A percentile compares a stretch with the other conserved stretches of the same genome.
Conservation (phyloP, 1,284 basidiomycete genomes). For the Cerioporus squamosus region DNA sequence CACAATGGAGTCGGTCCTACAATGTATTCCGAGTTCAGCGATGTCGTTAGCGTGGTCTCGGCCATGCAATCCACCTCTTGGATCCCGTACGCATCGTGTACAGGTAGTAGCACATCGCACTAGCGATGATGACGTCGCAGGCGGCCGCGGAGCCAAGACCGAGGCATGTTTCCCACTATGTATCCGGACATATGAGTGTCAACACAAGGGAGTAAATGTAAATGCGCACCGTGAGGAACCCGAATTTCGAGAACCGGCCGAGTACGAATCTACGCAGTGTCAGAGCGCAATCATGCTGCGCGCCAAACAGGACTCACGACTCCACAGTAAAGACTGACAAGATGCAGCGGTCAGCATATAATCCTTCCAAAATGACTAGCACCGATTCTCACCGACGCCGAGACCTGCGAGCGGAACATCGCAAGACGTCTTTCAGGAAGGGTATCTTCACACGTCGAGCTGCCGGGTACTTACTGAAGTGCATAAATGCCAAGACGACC, state of each 20-base stretch:
- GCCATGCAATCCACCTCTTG: conserved; percentile 23
- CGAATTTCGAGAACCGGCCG: conserved; percentile 30
- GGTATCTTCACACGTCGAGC: not conserved
- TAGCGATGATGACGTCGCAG: conserved; percentile 35
- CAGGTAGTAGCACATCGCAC: conserved; percentile 36
- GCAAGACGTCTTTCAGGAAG: not conserved
- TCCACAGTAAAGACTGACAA: conserved; percentile 30
- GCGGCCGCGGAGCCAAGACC: conserved; percentile 35
- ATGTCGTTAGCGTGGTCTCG: not conserved
- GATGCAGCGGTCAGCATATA: not conserved
- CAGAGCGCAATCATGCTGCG: too few species aligned
- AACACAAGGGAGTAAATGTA: not conserved
- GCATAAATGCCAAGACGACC: conserved; percentile 27
- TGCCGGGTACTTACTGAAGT: conserved; percentile 20
- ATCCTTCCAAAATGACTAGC: not conserved
- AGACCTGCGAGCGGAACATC: conserved; percentile 11
- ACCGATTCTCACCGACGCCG: conserved; percentile 23
- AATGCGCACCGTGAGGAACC: conserved; percentile 25
- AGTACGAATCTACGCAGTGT: conserved; percentile 27
- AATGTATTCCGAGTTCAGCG: not conserved
- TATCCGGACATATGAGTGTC: not conserved
- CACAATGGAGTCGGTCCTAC: conserved; percentile 36
- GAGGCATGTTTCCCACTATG: conserved; percentile 35
- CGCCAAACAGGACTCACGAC: conserved; percentile 24
- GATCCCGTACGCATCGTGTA: conserved; percentile 35